A percentile compares a stretch with the other conserved stretches of the same genome.
Evolutionary conservation across 202 grass and related monocot genomes (phyloP).

Genomic region (Elaeis oleifera): DNA sequence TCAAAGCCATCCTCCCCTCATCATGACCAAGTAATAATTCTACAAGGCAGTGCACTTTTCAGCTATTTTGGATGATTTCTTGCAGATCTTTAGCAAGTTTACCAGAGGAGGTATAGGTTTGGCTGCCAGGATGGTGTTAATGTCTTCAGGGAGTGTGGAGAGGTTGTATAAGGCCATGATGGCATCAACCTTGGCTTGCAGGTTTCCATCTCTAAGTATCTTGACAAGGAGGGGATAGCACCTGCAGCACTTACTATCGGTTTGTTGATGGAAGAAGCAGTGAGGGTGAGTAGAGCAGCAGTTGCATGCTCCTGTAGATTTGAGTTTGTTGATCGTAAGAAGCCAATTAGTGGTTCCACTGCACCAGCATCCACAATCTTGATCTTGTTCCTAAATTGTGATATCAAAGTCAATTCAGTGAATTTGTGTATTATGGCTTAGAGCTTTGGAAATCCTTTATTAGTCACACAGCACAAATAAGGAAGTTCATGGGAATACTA

Average conservation of each 20-base stretch:
- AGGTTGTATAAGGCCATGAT: slow-evolving; percentile 29
- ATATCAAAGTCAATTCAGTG: slow-evolving; percentile 9
- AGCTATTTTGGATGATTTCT: slow-evolving; percentile 23
- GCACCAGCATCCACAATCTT: background rate
- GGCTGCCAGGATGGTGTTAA: slow-evolving; percentile 20
- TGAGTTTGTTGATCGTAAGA: background rate
- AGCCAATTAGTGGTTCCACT: background rate
- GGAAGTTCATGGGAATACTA: no score
- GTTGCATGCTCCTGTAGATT: slow-evolving; percentile 1
- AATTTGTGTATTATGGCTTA: no score
- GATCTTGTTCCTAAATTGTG: background rate
- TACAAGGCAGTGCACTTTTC: slow-evolving; percentile 28
- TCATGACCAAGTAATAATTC: slow-evolving; percentile 25
- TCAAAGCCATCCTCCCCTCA: slow-evolving; percentile 15
- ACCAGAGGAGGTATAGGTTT: slow-evolving; percentile 31
- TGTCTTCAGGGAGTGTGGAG: slow-evolving; percentile 15
- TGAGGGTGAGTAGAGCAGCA: slow-evolving; percentile 1
- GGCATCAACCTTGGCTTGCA: slow-evolving; percentile 23
- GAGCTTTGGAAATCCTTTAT: no score
- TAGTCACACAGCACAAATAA: no score
- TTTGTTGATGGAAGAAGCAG: background rate
- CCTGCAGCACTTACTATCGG: background rate
- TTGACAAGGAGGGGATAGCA: background rate
- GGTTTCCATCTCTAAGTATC: slow-evolving; percentile 1
- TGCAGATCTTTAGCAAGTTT: slow-evolving; percentile 14